Evolutionary conservation across 768 basidiomycete genomes (phyloP).

Genomic region (Psilocybe cyanescens): DNA sequence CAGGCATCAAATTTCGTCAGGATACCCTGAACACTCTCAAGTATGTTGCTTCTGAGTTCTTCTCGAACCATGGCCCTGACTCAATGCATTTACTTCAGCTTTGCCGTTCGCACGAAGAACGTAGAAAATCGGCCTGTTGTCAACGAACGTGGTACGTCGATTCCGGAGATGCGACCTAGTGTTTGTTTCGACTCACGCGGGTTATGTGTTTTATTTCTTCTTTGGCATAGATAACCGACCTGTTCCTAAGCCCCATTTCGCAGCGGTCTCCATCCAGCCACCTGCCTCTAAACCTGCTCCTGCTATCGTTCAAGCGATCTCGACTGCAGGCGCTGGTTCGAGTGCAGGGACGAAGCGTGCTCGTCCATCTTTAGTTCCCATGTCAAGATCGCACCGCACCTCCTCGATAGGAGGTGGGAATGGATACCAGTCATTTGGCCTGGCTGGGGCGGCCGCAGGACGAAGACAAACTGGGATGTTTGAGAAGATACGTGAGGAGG

Average conservation of each 20-base stretch:
- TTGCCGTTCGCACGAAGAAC: conserved; percentile 84
- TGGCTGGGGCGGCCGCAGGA: conserved; percentile 25
- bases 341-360: conserved; percentile 29
- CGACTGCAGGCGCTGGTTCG: conserved; percentile 35
- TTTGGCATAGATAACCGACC: conserved; percentile 57
- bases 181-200: conserved; percentile 17
- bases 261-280: conserved; percentile 53
- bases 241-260: conserved; percentile 63
- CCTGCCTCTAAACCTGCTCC: conserved; percentile 49
- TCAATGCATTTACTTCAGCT: conserved; percentile 39
- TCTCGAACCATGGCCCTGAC: neutral
- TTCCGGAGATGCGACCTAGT: neutral
- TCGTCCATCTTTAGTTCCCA: conserved; percentile 41
- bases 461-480: conserved; percentile 17
- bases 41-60: conserved; percentile 40
- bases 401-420: conserved; percentile 35
- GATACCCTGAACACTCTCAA: conserved; percentile 94
- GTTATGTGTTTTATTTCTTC: conserved; percentile 10
- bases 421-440: conserved; percentile 41
- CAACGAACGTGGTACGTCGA: conserved; percentile 69
- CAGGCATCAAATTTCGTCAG: conserved; percentile 78
- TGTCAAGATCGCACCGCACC: conserved; percentile 38
- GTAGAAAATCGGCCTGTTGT: conserved; percentile 82
- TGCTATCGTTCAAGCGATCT: conserved; percentile 46
- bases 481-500: conserved; percentile 33